Evolutionary conservation across 2,329 filamentous ascomycete species (phyloP), one percentile per base, ranked within the genome.

Genomic region (Emergomyces pasteurianus): DNA sequence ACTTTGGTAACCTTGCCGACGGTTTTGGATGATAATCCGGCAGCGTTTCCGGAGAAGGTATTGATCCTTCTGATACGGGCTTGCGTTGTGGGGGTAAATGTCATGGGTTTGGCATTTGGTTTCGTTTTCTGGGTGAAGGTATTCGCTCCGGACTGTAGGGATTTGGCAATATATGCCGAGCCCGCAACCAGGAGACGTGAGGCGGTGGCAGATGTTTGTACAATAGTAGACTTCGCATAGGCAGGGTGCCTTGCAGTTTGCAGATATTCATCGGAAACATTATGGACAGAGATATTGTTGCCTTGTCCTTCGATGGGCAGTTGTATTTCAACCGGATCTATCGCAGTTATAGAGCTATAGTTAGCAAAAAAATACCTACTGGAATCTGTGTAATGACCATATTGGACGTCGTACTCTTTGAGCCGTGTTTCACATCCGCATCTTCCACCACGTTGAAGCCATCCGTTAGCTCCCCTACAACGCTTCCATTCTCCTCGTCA

Each of bases 401-500:
- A 21, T 50, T n/a, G 21, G 14, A 69, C 81, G 71, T 79, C 81
- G 71, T 79, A 95, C 91, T 89, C 81, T 99, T 97, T 5, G 89
- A 92, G n/a, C 94, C 94, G 18, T 87, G 86, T 71, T 87, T 85
- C 64, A 99, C 80, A 58, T 80, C 81, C 34, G 83, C 79, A 65
- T 92, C 84, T 70, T 96, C 91, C 18, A 92, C 80, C 21, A 96
- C 82, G 65, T 91, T 80, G 69, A 90, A 92, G 21, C 87, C 88
- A 61, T 92, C 88, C 61, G 88, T 85, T 63, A 99, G 78, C 77
- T 99, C 92, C 53, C 94, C 94, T 34, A 99, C 89, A 9, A 99
- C 89, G 67, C 90, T 95, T 58, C 94, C 94, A 75, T 99, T 89
- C 72, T 97, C 92, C 74, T 99, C 94, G 70, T 99, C 91, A 18